Base-by-base conservation (phyloP, 148 eudicot species). In the Camellia lanceoleosa region DNA sequence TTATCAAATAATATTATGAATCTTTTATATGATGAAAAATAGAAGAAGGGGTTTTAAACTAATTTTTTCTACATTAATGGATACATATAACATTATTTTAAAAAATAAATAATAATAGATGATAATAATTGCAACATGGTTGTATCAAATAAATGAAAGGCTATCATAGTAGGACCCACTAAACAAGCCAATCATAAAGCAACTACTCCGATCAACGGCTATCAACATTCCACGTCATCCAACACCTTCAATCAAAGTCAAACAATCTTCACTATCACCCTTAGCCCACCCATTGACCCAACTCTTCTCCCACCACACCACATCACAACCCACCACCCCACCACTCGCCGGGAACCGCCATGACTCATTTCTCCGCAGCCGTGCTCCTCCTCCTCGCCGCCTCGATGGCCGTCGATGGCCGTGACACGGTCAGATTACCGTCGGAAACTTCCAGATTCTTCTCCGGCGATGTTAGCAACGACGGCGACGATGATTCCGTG, bases 351-450 rank as follows among this genome's bases (percentile, higher is more conserved):
- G 78, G 5, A 20, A 74, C 52, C 60, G 18, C 46, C 71, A 84
- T 79, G 82, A 23, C 16, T 19, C 80, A 71, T 54, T 68, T 14
- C 42, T 64, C 62, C 71, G 76, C 82, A 80, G 80, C 30, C 20
- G 80, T 58, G 43, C 75, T 74, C 18, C 79, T 83, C 13, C 75
- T 88, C 47, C 68, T 89, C 9, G 63, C 80, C 68, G 65, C 72
- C 74, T 15, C 74, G 6, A 19, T 67, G 78, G 84, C 76, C 58
- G 83, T 78, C 10, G 56, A 79, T 5, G 7, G 85, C 70, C 88
- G 89, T 10, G 74, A 80, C 19, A 60, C 79, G 70, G 72, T 89
- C 66, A 80, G 76, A 63, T 85, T 89, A 43, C 91, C 91, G 1
- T 85, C 89, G 41, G 82, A 84, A 52, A 79, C 79, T 59, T 47